These are phyloP conservation scores for Bruguiera parviflora DNA, from an alignment of 345 rosid genomes.

Conservation along the genomic window DNA sequence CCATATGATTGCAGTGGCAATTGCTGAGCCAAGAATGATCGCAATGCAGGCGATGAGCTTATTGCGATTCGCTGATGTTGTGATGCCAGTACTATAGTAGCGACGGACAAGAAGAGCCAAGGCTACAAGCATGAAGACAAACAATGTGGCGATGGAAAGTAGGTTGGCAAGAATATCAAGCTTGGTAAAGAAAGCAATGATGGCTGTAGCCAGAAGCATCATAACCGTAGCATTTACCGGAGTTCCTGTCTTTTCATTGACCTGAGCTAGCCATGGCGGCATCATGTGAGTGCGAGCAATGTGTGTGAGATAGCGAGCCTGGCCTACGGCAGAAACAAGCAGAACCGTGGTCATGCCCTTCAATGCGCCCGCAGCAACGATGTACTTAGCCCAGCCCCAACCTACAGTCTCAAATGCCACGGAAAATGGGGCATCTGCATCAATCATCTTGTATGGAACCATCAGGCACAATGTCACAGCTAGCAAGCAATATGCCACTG, in stretches of 20 bases:
- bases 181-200: conserved; percentile 51
- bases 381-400: conserved; percentile 56
- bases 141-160: conserved; percentile 57
- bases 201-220: conserved; percentile 43
- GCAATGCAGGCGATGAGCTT: conserved; percentile 43
- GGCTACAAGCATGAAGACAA: conserved; percentile 81
- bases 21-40: conserved; percentile 47
- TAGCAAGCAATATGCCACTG: conserved; percentile 40
- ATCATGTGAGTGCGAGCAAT: conserved; percentile 67
- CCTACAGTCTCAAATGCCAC: conserved; percentile 55
- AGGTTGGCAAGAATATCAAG: conserved; percentile 54
- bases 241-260: conserved; percentile 50
- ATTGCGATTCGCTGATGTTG: conserved; percentile 35
- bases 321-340: conserved; percentile 48
- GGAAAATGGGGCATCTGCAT: conserved; percentile 54
- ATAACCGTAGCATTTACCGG: conserved; percentile 52
- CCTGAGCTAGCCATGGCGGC: conserved; percentile 50
- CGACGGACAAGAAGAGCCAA: conserved; percentile 72
- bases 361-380: conserved; percentile 62
- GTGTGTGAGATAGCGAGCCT: conserved; percentile 63
- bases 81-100: conserved; percentile 55
- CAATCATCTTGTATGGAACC: conserved; percentile 47
- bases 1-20: conserved; percentile 53
- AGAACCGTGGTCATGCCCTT: conserved; percentile 67
- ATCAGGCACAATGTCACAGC: conserved; percentile 45